A percentile compares a stretch with the other conserved stretches of the same genome.
These are phyloP conservation scores for Kwoniella shandongensis DNA, from an alignment of 768 basidiomycete species.

Conservation along the genomic window DNA sequence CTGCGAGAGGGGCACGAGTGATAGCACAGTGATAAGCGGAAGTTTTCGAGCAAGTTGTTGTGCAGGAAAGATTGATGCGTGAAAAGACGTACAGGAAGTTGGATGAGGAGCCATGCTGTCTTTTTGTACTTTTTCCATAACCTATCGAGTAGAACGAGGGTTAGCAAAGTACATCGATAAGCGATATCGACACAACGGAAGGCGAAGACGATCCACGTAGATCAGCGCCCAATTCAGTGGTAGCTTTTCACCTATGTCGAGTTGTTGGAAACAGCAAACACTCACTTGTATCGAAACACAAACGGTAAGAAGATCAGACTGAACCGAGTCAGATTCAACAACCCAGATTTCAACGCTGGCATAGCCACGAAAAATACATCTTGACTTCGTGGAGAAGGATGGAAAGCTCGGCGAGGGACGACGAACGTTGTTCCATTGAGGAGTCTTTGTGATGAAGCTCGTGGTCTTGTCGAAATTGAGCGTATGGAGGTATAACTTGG, in stretches of 20 bases:
- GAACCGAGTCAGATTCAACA: conserved; percentile 54
- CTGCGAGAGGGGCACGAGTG: conserved; percentile 26
- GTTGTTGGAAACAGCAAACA: background rate
- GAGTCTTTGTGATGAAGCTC: no score
- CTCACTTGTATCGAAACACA: conserved; percentile 45
- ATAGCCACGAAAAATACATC: conserved; percentile 57
- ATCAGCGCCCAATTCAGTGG: no score
- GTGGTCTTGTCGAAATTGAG: no score
- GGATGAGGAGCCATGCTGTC: conserved; percentile 53
- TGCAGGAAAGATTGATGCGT: no score
- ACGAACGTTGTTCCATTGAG: no score
- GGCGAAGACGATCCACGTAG: no score
- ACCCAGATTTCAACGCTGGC: conserved; percentile 56
- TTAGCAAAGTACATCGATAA: no score
- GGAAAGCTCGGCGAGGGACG: conserved; percentile 51
- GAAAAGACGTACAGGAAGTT: conserved; percentile 56
- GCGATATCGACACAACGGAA: no score
- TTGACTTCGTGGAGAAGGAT: conserved; percentile 38
- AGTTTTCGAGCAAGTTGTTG: no score
- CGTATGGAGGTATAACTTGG: no score
- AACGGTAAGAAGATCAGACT: conserved; percentile 50
- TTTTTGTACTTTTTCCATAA: conserved; percentile 55
- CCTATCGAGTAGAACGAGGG: conserved; percentile 21
- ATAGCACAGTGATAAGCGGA: no score
- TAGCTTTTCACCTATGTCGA: background rate